phyloP scores from a whole-genome alignment of 2,329 filamentous ascomycete genomes.

The Aspergillus brasiliensis region DNA sequence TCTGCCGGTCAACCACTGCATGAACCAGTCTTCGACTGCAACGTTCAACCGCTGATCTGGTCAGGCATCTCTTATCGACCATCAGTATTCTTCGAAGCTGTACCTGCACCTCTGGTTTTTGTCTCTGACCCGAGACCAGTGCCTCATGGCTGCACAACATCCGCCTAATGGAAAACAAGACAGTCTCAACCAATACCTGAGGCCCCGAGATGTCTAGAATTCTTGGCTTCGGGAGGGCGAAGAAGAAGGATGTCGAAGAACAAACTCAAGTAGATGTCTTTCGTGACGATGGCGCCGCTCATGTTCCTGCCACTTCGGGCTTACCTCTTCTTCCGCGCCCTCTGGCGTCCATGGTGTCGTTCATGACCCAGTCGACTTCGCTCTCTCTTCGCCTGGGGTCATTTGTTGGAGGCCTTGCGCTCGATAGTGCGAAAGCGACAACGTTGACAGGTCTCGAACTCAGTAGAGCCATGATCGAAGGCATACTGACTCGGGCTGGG shows the following conservation, averaged over 20 bases:
- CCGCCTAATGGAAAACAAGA: background rate
- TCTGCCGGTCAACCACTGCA: background rate
- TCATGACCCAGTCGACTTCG: constrained; percentile 49
- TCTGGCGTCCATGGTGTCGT: constrained; percentile 47
- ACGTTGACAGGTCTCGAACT: constrained; percentile 49
- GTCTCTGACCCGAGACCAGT: background rate
- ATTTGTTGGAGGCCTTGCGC: constrained; percentile 45
- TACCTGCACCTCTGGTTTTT: background rate
- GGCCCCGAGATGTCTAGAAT: constrained; percentile 23
- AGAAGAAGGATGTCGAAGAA: constrained; percentile 14
- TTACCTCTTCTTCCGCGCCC: constrained; percentile 46
- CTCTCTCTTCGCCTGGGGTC: constrained; percentile 48
- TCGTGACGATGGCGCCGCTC: constrained; percentile 17
- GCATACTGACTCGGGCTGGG: constrained; percentile 47
- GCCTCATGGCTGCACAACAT: constrained; percentile 9
- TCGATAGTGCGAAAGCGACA: constrained; percentile 48
- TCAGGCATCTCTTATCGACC: background rate
- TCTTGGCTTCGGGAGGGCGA: constrained; percentile 17
- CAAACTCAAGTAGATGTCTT: constrained; percentile 4
- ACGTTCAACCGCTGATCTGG: background rate
- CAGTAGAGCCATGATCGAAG: constrained; percentile 48
- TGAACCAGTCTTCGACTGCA: background rate
- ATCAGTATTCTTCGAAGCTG: background rate
- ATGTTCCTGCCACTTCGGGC: constrained; percentile 32
- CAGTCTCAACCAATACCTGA: constrained; percentile 10